A percentile compares a stretch with the other conserved stretches of the same genome.
These are phyloP conservation scores for Besnoitia besnoiti DNA, from an alignment of 169 alveolate genomes.

Conservation along the genomic window DNA sequence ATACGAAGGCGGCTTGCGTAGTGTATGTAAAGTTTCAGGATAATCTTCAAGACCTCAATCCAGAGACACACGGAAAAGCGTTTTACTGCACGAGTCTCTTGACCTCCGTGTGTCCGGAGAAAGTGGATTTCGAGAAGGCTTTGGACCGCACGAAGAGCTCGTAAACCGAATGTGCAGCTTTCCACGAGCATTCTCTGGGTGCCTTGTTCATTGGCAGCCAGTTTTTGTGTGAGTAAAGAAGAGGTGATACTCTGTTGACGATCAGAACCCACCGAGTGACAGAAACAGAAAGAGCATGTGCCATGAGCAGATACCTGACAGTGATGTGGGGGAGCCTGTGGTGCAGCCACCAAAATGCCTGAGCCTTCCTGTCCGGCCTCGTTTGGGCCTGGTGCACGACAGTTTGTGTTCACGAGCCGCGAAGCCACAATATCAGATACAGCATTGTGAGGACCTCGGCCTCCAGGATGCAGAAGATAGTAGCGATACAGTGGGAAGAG, in stretches of 20 bases:
- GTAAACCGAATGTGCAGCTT: background rate
- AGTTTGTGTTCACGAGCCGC: background rate
- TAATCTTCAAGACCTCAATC: background rate
- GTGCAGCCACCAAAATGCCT: background rate
- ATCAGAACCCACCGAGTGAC: background rate
- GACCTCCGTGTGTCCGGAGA: background rate
- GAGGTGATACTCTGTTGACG: background rate
- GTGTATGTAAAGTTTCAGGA: background rate
- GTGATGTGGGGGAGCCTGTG: background rate
- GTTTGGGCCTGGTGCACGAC: background rate
- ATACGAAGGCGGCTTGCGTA: background rate
- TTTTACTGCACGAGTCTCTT: background rate
- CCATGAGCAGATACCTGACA: background rate
- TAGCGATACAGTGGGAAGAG: background rate
- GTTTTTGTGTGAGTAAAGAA: background rate
- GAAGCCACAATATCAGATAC: background rate
- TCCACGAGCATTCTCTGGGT: background rate
- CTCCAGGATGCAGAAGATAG: conserved; percentile 2
- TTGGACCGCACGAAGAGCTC: background rate
- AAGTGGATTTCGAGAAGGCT: background rate
- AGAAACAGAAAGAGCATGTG: background rate
- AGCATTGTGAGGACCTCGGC: background rate
- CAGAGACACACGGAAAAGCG: conserved; percentile 1
- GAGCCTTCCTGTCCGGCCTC: background rate
- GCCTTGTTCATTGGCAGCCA: background rate